Evolutionary conservation across 116 monocot species (phyloP).

Genomic region (Phalaenopsis hybrid): DNA sequence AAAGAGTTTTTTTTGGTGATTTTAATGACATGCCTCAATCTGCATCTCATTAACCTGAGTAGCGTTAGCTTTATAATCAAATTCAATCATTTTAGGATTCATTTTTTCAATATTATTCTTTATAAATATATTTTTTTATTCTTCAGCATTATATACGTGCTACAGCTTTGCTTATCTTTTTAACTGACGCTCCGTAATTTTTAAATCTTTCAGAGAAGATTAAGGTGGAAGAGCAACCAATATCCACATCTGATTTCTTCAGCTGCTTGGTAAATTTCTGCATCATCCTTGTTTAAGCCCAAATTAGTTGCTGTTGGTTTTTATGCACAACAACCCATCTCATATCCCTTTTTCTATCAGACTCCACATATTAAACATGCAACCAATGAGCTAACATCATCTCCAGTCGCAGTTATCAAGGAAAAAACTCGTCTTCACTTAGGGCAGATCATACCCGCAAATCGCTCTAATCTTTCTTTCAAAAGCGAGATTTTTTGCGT

Average conservation of each 20-base stretch:
- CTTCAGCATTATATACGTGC: neutral
- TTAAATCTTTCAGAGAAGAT: constrained; percentile 16
- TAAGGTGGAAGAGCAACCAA: constrained; percentile 13
- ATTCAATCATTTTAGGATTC: no score
- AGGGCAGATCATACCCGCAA: constrained; percentile 74
- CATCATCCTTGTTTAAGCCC: no score
- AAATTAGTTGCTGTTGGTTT: no score
- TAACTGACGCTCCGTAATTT: neutral
- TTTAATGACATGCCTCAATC: no score
- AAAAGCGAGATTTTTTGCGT: constrained; percentile 10
- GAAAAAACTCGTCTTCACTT: no score
- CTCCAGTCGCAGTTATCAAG: no score
- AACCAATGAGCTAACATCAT: constrained; percentile 17
- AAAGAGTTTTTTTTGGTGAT: no score
- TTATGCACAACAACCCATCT: no score
- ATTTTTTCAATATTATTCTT: neutral
- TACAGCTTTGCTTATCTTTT: neutral
- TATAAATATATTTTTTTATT: neutral
- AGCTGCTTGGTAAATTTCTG: no score
- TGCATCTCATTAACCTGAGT: no score
- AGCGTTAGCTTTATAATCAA: no score
- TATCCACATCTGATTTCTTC: no score
- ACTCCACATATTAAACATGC: constrained; percentile 21
- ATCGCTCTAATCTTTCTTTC: constrained; percentile 47
- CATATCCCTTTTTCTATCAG: constrained; percentile 26